Percentiles rank a stretch among this genome's conserved stretches.
These are phyloP conservation scores for Anthoceros angustus DNA, from an alignment of 225 moss, liverwort and hornwort species.

Conservation along the genomic window DNA sequence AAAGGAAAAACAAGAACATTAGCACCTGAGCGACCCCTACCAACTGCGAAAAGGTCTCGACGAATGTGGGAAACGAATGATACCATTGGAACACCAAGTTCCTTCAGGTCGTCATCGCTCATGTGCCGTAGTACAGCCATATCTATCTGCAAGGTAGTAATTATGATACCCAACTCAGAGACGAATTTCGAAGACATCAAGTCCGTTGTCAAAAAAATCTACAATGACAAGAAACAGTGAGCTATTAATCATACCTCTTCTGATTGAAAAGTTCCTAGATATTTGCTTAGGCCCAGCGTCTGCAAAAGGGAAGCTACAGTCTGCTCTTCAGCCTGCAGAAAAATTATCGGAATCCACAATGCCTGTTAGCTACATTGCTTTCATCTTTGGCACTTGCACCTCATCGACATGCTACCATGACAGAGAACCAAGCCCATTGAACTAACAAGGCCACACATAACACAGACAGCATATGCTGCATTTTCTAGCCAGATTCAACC, in stretches of 20 bases:
- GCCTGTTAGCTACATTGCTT: background rate
- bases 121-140: conserved; percentile 80
- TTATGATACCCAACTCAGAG: background rate
- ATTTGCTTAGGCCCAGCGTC: conserved; percentile 86
- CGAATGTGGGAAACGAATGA: background rate
- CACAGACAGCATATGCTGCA: no score
- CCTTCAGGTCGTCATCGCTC: conserved; percentile 86
- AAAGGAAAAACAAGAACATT: background rate
- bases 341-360: background rate
- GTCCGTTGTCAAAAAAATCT: no score
- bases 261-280: conserved; percentile 59
- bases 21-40: no score
- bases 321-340: conserved; percentile 52
- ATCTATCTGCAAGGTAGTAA: conserved; percentile 39
- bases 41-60: background rate
- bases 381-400: background rate
- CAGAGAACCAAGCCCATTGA: no score
- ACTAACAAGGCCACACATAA: no score
- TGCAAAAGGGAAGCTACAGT: conserved; percentile 62
- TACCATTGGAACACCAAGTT: conserved; percentile 90
- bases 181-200: no score
- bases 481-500: no score
- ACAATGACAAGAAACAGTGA: background rate
- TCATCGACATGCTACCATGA: no score
- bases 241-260: conserved; percentile 56